phyloP scores from a whole-genome alignment of 768 basidiomycete species.

The Lactarius sanguifluus region DNA sequence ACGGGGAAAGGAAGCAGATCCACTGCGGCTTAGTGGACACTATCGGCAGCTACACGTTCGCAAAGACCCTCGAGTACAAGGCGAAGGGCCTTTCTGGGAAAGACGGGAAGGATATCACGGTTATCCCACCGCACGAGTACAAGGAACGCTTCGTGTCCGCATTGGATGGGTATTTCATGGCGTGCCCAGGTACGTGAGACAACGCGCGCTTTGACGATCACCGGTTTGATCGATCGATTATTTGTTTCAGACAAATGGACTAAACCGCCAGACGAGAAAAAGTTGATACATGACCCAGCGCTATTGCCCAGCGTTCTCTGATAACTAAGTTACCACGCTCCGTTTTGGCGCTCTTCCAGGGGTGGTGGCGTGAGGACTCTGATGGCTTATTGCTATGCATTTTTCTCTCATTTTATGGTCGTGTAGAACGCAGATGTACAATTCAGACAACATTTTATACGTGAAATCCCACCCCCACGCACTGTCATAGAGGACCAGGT shows the following conservation, averaged over 20 bases:
- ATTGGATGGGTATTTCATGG: slow-evolving; percentile 71
- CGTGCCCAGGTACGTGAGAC: slow-evolving; percentile 61
- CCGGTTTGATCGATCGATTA: background rate
- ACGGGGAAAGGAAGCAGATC: slow-evolving; percentile 63
- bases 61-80: slow-evolving; percentile 83
- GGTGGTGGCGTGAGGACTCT: background rate
- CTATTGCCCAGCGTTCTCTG: slow-evolving; percentile 39
- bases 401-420: slow-evolving; percentile 7
- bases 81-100: slow-evolving; percentile 64
- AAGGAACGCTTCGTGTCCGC: slow-evolving; percentile 73
- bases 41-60: slow-evolving; percentile 83
- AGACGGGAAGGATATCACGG: slow-evolving; percentile 71
- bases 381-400: background rate
- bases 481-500: background rate
- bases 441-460: background rate
- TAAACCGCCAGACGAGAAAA: slow-evolving; percentile 37
- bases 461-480: background rate
- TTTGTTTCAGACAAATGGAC: slow-evolving; percentile 41
- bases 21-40: slow-evolving; percentile 82
- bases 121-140: slow-evolving; percentile 78
- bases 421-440: background rate
- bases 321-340: slow-evolving; percentile 11
- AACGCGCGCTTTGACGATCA: background rate
- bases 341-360: background rate
- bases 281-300: slow-evolving; percentile 33